Evolutionary conservation across 73 alveolate genomes (phyloP).

Genomic region (Paramecium sexaurelia): DNA sequence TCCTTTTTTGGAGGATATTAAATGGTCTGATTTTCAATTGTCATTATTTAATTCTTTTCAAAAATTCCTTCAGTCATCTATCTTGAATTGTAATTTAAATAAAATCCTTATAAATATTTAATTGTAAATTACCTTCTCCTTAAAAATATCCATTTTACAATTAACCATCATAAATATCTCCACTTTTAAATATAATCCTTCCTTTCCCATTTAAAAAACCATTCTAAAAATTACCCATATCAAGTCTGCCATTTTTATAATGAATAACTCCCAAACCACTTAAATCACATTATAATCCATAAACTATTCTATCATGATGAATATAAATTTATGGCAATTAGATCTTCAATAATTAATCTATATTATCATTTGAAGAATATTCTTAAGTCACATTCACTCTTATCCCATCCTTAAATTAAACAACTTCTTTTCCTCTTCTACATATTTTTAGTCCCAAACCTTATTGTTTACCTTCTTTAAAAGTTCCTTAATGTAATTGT

Average conservation of each 20-base stretch:
- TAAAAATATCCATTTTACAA: constrained; percentile 20
- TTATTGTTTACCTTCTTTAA: constrained; percentile 29
- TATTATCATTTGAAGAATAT: background rate
- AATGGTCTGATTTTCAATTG: background rate
- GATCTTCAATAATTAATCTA: background rate
- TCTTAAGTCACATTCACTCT: constrained; percentile 6
- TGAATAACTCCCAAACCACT: constrained; percentile 5
- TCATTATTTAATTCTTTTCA: background rate
- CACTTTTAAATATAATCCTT: constrained; percentile 28
- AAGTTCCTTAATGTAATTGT: background rate
- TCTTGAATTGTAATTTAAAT: constrained; percentile 1
- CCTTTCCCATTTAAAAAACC: constrained; percentile 39
- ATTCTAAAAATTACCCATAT: constrained; percentile 47
- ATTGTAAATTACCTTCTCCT: background rate
- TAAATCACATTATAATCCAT: constrained; percentile 48
- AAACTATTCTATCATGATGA: constrained; percentile 28
- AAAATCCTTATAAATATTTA: background rate
- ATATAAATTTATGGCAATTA: background rate
- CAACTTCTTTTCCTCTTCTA: constrained; percentile 54
- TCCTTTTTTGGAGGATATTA: background rate
- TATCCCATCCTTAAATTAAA: background rate
- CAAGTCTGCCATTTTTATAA: constrained; percentile 8
- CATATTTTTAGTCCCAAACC: constrained; percentile 15
- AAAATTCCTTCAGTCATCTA: constrained; percentile 23
- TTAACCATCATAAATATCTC: constrained; percentile 48